Percentiles rank a stretch among this genome's conserved stretches.
phyloP scores from a whole-genome alignment of 1,284 basidiomycete species.

The Spongispora temasekensis region DNA sequence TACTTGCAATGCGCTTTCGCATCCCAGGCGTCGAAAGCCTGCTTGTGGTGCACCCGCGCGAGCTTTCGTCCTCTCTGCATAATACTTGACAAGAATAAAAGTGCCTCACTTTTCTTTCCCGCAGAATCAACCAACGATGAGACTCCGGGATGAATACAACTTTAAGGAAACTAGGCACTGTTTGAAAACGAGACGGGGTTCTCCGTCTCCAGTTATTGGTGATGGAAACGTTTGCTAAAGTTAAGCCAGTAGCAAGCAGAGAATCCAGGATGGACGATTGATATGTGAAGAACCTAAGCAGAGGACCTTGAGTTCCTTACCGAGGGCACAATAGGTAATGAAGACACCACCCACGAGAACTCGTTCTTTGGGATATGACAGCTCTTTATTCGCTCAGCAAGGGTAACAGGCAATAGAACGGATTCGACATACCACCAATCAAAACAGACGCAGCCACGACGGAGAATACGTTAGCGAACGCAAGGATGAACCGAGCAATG shows the following conservation, averaged over 20 bases:
- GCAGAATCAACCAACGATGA: background rate
- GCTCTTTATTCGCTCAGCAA: background rate
- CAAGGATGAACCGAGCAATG: background rate
- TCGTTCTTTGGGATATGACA: background rate
- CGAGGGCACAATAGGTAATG: background rate
- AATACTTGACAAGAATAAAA: background rate
- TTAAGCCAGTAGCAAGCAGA: background rate
- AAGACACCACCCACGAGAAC: background rate
- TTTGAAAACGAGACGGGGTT: background rate
- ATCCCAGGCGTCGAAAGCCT: background rate
- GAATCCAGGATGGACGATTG: background rate
- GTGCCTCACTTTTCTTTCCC: background rate
- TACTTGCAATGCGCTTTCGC: background rate
- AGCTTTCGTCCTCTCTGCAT: background rate
- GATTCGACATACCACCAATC: background rate
- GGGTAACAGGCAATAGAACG: background rate
- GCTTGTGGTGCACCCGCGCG: background rate
- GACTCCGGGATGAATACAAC: background rate
- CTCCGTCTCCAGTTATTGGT: background rate
- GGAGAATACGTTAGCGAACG: background rate
- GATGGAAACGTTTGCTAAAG: background rate
- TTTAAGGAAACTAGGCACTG: background rate
- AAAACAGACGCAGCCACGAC: background rate
- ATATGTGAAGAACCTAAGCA: background rate
- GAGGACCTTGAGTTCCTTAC: background rate